Conservation (phyloP, 2,329 filamentous ascomycete genomes). For the Pezicula carpinea region DNA sequence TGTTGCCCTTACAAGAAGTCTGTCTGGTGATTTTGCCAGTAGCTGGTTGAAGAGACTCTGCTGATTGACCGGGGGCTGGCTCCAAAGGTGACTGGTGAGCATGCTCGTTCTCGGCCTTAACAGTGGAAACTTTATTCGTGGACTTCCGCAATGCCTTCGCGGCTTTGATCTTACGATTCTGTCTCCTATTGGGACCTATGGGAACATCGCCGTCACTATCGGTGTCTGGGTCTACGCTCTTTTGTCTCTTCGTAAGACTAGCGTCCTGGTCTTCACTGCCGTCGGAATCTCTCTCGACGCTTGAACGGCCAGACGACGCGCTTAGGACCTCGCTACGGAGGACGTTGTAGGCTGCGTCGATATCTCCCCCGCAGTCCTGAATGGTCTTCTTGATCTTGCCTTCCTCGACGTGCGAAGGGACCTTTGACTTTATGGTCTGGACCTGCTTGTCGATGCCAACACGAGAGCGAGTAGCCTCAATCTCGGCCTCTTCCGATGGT, state of each 20-base stretch:
- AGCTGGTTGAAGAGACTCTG: no score
- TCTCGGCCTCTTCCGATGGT: conserved; percentile 8
- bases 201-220: conserved; percentile 43
- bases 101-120: not conserved
- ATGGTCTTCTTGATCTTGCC: not conserved
- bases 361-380: no score
- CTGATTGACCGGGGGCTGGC: no score
- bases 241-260: conserved; percentile 43
- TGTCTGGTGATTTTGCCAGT: no score
- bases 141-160: conserved; percentile 7
- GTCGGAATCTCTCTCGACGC: conserved; percentile 46
- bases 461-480: conserved; percentile 29
- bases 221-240: conserved; percentile 44
- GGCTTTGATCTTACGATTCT: conserved; percentile 10
- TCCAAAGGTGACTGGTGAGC: not conserved
- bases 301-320: conserved; percentile 40
- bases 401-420: not conserved
- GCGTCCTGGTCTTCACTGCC: conserved; percentile 41
- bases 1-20: no score
- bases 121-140: not conserved
- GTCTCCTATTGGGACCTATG: conserved; percentile 46
- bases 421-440: not conserved
- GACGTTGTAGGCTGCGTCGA: conserved; percentile 40
- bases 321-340: conserved; percentile 37
- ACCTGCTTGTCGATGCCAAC: conserved; percentile 43